Evolutionary conservation across 169 alveolate species (phyloP).

Genomic region (Plasmodium sp.): DNA sequence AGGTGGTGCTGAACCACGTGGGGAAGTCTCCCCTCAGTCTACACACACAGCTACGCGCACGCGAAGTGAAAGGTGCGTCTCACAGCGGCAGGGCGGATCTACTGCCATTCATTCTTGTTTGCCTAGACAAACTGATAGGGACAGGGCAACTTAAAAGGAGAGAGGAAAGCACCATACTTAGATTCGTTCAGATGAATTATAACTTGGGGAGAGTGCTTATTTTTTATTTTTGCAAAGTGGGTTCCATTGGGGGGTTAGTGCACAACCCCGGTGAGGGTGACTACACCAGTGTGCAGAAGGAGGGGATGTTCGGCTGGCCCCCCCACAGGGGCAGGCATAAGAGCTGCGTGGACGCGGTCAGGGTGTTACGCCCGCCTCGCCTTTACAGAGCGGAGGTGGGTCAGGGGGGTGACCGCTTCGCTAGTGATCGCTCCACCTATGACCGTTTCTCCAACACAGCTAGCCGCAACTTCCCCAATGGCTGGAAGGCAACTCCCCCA

Average conservation of each 20-base stretch:
- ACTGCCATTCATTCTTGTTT: constrained; percentile 29
- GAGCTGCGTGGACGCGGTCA: background rate
- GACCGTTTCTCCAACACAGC: background rate
- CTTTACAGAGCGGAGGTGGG: background rate
- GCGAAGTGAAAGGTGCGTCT: background rate
- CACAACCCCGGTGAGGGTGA: constrained; percentile 1
- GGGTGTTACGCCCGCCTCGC: background rate
- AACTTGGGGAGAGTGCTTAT: background rate
- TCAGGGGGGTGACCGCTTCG: background rate
- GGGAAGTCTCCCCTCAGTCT: background rate
- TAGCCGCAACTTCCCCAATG: background rate
- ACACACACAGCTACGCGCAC: background rate
- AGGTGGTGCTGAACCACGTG: constrained; percentile 8
- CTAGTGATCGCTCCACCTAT: background rate
- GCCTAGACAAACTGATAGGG: constrained; percentile 48
- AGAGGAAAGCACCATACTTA: constrained; percentile 12
- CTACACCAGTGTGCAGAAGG: background rate
- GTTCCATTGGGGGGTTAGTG: background rate
- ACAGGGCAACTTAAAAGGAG: constrained; percentile 7
- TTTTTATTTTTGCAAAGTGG: constrained; percentile 17
- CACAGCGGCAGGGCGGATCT: background rate
- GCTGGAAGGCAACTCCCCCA: background rate
- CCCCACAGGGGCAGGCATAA: background rate
- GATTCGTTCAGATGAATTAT: constrained; percentile 2
- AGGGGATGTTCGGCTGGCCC: background rate